Conservation (phyloP, 2,329 filamentous ascomycete genomes). For the Fusarium devonianum region DNA sequence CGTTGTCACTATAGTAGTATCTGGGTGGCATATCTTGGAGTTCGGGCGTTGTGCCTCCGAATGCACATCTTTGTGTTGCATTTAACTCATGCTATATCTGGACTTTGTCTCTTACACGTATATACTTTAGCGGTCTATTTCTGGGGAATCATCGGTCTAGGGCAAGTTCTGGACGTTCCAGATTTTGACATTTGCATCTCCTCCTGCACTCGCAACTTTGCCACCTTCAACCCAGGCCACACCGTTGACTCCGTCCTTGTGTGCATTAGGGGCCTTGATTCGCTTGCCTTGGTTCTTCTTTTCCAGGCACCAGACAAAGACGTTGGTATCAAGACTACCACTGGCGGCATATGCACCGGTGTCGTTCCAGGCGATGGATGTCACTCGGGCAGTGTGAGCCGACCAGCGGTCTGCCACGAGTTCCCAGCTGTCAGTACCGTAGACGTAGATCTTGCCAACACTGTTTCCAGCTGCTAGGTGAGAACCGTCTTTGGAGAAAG, state of each 20-base stretch:
- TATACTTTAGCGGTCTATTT: constrained; percentile 22
- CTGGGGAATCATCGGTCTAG: constrained; percentile 24
- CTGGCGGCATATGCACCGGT: constrained; percentile 81
- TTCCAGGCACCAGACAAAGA: constrained; percentile 88
- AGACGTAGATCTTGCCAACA: constrained; percentile 87
- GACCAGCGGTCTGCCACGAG: constrained; percentile 79
- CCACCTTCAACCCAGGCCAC: constrained; percentile 78
- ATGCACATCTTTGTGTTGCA: constrained; percentile 14
- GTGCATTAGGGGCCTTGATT: constrained; percentile 84
- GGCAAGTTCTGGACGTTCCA: constrained; percentile 64
- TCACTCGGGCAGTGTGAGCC: constrained; percentile 65
- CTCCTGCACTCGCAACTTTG: constrained; percentile 80
- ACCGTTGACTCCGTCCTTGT: constrained; percentile 94
- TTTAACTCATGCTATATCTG: constrained; percentile 13
- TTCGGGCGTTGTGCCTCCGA: constrained; percentile 18
- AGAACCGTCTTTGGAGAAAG: constrained; percentile 81
- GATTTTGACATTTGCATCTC: constrained; percentile 89
- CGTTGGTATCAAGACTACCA: constrained; percentile 87
- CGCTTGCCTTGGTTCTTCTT: constrained; percentile 82
- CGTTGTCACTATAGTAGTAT: background rate
- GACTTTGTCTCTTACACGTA: constrained; percentile 7
- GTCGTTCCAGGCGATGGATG: constrained; percentile 75
- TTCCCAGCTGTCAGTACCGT: constrained; percentile 66
- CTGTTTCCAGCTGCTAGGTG: constrained; percentile 83
- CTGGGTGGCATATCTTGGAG: constrained; percentile 14